A percentile compares a stretch with the other conserved stretches of the same genome.
Evolutionary conservation across 73 alveolate genomes (phyloP).

Genomic region (Halteria grandinella): DNA sequence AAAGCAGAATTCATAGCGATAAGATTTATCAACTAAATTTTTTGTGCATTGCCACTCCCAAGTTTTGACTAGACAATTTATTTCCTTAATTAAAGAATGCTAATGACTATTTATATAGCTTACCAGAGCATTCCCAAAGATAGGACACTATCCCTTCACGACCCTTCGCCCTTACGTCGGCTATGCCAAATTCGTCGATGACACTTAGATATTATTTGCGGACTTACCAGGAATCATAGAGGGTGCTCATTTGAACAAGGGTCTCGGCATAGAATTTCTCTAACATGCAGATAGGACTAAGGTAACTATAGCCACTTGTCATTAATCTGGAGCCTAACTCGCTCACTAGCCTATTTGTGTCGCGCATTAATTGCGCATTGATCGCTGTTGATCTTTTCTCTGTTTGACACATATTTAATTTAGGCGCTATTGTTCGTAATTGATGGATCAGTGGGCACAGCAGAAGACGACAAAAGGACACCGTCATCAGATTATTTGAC

Average conservation of each 20-base stretch:
- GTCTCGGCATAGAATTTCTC: conserved; percentile 93
- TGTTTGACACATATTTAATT: no score
- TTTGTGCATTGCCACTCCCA: no score
- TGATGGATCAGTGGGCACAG: conserved; percentile 45
- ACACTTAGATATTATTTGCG: conserved; percentile 77
- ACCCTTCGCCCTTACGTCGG: conserved; percentile 94
- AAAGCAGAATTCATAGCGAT: no score
- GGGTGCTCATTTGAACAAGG: conserved; percentile 90
- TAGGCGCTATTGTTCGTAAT: conserved; percentile 36
- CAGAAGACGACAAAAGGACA: conserved; percentile 19
- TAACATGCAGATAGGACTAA: conserved; percentile 93
- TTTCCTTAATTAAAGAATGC: no score
- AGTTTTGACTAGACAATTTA: no score
- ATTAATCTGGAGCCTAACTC: no score
- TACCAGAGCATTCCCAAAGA: conserved; percentile 94
- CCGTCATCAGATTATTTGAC: conserved; percentile 10
- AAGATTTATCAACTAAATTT: no score
- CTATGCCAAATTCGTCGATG: conserved; percentile 84
- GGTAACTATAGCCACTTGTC: conserved; percentile 21
- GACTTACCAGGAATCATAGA: conserved; percentile 96
- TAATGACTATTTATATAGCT: no score
- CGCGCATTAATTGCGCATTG: no score
- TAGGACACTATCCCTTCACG: conserved; percentile 98
- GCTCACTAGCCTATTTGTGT: no score
- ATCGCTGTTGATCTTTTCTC: no score